Base-by-base conservation (phyloP, 2,329 filamentous ascomycete species). In the Pseudogymnoascus pannorum region DNA sequence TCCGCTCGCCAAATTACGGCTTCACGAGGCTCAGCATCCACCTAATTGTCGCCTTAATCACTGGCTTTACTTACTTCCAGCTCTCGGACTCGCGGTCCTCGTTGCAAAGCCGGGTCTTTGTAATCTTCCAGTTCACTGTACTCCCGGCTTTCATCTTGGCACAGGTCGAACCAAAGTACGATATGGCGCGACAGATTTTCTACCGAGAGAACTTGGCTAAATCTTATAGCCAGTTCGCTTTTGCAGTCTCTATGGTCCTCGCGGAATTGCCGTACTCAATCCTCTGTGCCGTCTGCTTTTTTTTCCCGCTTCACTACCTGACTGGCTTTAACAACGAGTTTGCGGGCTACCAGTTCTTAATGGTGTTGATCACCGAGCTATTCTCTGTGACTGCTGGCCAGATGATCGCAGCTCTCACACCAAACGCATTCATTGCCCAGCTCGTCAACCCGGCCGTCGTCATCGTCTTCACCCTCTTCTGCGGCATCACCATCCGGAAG, bases 331-430 rank as follows among this genome's bases (percentile, higher is more conserved):
- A 29, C 57, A 22, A 11, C 20, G 62, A 67, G 36, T 60, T 18
- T 16, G 78, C 81, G 1, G 84, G 84, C 24, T 86, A 84, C 69
- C 82, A 86, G 70, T 82, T 85, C 65, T 71, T 85, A 24, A 86
- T 83, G 71, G 83, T 79, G 0, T 79, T 79, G 1, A 81, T 88
- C 54, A 93, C 89, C 0, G 91, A 96, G 72, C 73, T 95, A 57
- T 96, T 96, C 76, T 86, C 88, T 6, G 87, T 95, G 38, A 91
- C 89, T 0, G 77, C 96, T 1, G 85, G 84, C 0, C 84, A 87
- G 66, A 82, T 84, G 67, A 75, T 86, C 16, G 82, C 83, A 0
- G 83, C 84, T 0, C 86, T 85, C 64, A 80, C 83, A 0, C 84
- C 84, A 0, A 85, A 84, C 63, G 81, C 79, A 36, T 78, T 84